Evolutionary conservation across 2,329 filamentous ascomycete species (phyloP).

Genomic region (Coniochaeta sp.): DNA sequence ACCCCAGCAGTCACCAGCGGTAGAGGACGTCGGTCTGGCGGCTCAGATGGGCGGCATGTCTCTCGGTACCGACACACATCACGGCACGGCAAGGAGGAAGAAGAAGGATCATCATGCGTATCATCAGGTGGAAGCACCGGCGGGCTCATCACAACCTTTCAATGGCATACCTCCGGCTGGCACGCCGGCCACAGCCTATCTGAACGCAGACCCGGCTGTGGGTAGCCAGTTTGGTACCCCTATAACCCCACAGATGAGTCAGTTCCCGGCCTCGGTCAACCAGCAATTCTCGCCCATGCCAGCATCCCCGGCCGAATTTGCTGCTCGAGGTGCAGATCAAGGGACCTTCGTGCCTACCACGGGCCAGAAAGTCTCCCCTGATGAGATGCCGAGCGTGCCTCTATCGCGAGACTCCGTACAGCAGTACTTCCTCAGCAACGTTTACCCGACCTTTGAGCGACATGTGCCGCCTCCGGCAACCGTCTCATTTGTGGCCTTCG

Average conservation of each 20-base stretch:
- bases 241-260: constrained; percentile 38
- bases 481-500: constrained; percentile 84
- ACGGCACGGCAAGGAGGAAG: constrained; percentile 54
- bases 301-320: constrained; percentile 37
- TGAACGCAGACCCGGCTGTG: constrained; percentile 46
- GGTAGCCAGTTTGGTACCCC: constrained; percentile 36
- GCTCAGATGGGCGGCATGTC: constrained; percentile 75
- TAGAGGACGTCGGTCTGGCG: constrained; percentile 45
- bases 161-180: constrained; percentile 58
- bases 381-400: constrained; percentile 89
- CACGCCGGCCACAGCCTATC: constrained; percentile 46
- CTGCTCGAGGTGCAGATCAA: constrained; percentile 28
- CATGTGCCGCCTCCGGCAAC: constrained; percentile 85
- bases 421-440: constrained; percentile 75
- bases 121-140: constrained; percentile 71
- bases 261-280: constrained; percentile 55
- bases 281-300: constrained; percentile 41
- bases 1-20: constrained; percentile 20
- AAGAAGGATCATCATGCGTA: constrained; percentile 96
- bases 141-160: constrained; percentile 60
- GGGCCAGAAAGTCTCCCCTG: constrained; percentile 74
- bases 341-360: constrained; percentile 48
- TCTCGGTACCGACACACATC: constrained; percentile 47
- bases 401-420: constrained; percentile 75
- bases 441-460: constrained; percentile 93